Conservation (phyloP, 1,139 yeast species). For the Zygoascus hellenicus region DNA sequence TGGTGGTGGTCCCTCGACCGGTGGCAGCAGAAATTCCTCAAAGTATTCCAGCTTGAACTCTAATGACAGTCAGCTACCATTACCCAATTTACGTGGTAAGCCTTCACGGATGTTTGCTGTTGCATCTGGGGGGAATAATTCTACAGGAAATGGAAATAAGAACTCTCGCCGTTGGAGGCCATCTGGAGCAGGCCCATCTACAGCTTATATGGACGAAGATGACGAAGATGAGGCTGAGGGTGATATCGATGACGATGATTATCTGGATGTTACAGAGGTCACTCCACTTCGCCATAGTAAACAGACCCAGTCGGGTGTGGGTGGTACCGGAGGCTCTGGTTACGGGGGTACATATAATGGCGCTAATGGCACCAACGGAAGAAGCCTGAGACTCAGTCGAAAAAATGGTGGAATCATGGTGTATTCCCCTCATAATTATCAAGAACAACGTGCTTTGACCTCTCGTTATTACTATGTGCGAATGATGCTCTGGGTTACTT, state of each 20-base stretch:
- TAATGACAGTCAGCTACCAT: constrained; percentile 8
- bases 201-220: constrained; percentile 21
- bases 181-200: constrained; percentile 14
- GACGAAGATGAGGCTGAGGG: constrained; percentile 25
- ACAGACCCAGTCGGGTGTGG: neutral
- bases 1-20: neutral
- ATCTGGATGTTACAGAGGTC: constrained; percentile 28
- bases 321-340: neutral
- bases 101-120: constrained; percentile 10
- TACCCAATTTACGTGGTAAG: constrained; percentile 10
- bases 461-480: constrained; percentile 26
- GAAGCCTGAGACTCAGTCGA: constrained; percentile 18
- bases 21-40: constrained; percentile 1
- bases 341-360: constrained; percentile 3
- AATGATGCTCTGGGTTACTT: constrained; percentile 27
- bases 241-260: constrained; percentile 30
- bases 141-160: constrained; percentile 15
- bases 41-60: constrained; percentile 9
- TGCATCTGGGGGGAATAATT: constrained; percentile 8
- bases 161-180: constrained; percentile 27
- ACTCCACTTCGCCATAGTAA: constrained; percentile 27
- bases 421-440: constrained; percentile 34
- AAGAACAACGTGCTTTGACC: constrained; percentile 20
- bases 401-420: constrained; percentile 22
- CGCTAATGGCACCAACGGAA: constrained; percentile 11